phyloP scores from a whole-genome alignment of 495 filamentous ascomycete genomes.

The Achaetomiella virescens region DNA sequence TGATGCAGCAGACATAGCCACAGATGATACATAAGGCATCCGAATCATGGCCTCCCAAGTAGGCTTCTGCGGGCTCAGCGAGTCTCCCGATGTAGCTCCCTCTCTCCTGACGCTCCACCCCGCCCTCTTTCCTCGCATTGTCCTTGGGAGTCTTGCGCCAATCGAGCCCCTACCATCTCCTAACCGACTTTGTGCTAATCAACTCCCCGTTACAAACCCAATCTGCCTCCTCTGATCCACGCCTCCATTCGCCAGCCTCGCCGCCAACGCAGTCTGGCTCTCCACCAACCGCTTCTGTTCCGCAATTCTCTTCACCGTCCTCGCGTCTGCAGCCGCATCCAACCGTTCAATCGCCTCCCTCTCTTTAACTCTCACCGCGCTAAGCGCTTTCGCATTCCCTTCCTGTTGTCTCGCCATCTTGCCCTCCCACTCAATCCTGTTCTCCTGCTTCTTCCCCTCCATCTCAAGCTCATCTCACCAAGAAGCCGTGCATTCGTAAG shows the following conservation, averaged over 20 bases:
- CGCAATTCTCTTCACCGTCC: constrained; percentile 30
- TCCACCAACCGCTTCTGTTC: constrained; percentile 45
- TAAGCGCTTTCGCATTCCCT: constrained; percentile 34
- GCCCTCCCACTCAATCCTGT: constrained; percentile 34
- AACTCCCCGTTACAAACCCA: constrained; percentile 40
- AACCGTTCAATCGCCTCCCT: constrained; percentile 37
- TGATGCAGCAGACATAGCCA: too few relatives aligned
- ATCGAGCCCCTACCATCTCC: too few relatives aligned
- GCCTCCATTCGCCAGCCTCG: constrained; percentile 29
- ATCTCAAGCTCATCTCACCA: constrained; percentile 36
- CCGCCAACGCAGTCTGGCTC: constrained; percentile 37
- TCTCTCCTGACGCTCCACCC: too few relatives aligned
- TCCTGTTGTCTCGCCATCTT: constrained; percentile 30
- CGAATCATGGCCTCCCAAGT: too few relatives aligned
- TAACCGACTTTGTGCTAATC: too few relatives aligned
- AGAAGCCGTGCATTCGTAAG: constrained; percentile 33
- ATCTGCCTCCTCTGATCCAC: constrained; percentile 36
- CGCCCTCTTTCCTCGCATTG: too few relatives aligned
- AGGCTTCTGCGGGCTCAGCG: too few relatives aligned
- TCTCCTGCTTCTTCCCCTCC: constrained; percentile 30
- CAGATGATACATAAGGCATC: too few relatives aligned
- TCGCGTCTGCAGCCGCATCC: constrained; percentile 31
- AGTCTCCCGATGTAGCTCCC: too few relatives aligned
- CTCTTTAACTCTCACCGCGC: constrained; percentile 35
- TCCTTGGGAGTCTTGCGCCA: too few relatives aligned